Evolutionary conservation across 495 filamentous ascomycete species (phyloP).

Genomic region (Neurospora sp.): DNA sequence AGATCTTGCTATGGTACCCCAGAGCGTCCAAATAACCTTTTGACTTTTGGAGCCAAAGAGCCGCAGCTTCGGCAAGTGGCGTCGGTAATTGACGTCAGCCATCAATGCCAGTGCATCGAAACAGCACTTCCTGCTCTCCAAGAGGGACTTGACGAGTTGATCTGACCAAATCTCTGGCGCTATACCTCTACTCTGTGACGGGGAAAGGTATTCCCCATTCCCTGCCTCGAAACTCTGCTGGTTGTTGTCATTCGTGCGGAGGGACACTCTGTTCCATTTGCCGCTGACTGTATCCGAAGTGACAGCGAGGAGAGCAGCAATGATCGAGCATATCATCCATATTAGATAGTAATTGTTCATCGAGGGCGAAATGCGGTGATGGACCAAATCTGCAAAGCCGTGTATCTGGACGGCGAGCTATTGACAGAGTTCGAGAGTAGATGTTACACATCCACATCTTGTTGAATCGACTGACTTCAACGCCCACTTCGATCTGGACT

Average conservation of each 20-base stretch:
- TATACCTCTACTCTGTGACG: not conserved
- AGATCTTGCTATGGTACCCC: not conserved
- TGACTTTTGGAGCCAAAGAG: not conserved
- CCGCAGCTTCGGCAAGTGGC: not conserved
- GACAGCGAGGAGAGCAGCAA: not conserved
- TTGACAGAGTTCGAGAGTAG: not conserved
- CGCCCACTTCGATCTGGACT: too few species aligned
- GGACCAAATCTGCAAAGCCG: not conserved
- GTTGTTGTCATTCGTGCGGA: not conserved
- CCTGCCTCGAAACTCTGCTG: not conserved
- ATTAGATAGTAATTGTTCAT: not conserved
- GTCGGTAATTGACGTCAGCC: not conserved
- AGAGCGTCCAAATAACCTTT: not conserved
- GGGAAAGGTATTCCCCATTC: not conserved
- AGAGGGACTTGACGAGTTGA: not conserved
- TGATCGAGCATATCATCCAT: not conserved
- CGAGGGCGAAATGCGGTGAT: not conserved
- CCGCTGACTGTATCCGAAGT: not conserved
- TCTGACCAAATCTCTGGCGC: not conserved
- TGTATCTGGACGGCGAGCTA: not conserved
- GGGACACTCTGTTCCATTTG: not conserved
- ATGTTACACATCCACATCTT: not conserved
- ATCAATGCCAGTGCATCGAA: not conserved
- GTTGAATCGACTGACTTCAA: not conserved
- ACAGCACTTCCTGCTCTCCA: not conserved